Percentiles rank a stretch among this genome's conserved stretches.
These are phyloP conservation scores for Populus tremula DNA, from an alignment of 345 rosid genomes.

Conservation along the genomic window DNA sequence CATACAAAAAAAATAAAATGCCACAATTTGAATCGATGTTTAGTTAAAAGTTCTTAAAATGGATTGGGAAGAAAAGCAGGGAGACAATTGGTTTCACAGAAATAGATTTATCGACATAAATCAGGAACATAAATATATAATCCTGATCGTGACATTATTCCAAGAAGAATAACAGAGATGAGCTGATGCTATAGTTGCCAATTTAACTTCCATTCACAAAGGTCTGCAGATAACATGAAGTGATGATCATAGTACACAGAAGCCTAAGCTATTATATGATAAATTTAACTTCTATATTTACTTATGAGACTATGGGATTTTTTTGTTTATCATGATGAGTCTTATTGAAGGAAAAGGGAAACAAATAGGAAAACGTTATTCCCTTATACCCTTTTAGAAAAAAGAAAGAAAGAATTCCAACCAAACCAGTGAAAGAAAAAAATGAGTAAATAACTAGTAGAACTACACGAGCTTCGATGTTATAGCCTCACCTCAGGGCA, in stretches of 20 bases:
- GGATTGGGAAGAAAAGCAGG: not conserved
- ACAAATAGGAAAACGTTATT: not conserved
- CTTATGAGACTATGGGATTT: not conserved
- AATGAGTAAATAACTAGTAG: not conserved
- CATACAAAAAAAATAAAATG: not conserved
- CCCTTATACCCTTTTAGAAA: not conserved
- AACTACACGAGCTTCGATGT: not conserved
- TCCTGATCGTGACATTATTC: no score
- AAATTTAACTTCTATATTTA: not conserved
- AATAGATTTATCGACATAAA: slow-evolving; percentile 4
- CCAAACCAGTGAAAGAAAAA: not conserved
- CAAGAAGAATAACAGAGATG: not conserved
- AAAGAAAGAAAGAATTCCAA: not conserved
- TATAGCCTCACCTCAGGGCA: slow-evolving; percentile 84
- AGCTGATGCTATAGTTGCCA: not conserved
- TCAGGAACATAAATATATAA: not conserved
- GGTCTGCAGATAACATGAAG: not conserved
- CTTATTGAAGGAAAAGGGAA: no score
- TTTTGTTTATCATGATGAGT: not conserved
- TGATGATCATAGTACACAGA: not conserved
- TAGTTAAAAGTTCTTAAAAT: not conserved
- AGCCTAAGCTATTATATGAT: not conserved
- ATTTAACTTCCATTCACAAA: not conserved
- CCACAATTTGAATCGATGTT: not conserved
- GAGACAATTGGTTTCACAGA: not conserved